These are phyloP conservation scores for Corchorus olitorius DNA, from an alignment of 345 rosid species.

Conservation along the genomic window DNA sequence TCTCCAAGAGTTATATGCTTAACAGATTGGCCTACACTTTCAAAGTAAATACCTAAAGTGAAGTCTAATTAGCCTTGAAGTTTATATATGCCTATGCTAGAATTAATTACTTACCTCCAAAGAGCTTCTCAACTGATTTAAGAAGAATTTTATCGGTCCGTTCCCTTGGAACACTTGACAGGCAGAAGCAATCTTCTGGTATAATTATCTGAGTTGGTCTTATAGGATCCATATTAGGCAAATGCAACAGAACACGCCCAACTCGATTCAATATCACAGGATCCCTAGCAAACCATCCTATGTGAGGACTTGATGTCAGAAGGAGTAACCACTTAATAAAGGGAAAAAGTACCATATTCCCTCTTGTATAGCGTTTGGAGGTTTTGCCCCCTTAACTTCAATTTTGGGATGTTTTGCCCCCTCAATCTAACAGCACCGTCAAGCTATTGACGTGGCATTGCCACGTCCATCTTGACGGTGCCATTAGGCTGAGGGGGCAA, in stretches of 20 bases:
- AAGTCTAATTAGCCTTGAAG: not conserved
- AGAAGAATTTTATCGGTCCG: conserved; percentile 51
- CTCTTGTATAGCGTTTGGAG: too few relatives aligned
- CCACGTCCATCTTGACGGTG: too few relatives aligned
- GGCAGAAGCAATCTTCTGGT: conserved; percentile 75
- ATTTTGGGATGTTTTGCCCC: too few relatives aligned
- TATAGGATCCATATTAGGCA: conserved; percentile 34
- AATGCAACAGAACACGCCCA: conserved; percentile 61
- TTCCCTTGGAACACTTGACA: conserved; percentile 61
- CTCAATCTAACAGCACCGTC: too few relatives aligned
- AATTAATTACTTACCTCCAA: conserved; percentile 46
- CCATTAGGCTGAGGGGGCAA: too few relatives aligned
- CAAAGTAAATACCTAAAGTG: not conserved
- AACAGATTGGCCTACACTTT: conserved; percentile 43
- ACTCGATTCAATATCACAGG: conserved; percentile 62
- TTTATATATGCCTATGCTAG: not conserved
- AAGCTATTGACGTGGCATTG: too few relatives aligned
- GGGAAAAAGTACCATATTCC: too few relatives aligned
- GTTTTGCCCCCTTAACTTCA: too few relatives aligned
- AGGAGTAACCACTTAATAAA: not conserved
- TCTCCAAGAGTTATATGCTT: conserved; percentile 62
- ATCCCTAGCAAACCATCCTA: conserved; percentile 97
- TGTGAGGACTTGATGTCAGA: conserved; percentile 17
- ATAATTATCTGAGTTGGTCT: conserved; percentile 58
- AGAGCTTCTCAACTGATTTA: conserved; percentile 57